Conservation (phyloP, 202 grass and related monocot species). For the Brachypodium distachyon region DNA sequence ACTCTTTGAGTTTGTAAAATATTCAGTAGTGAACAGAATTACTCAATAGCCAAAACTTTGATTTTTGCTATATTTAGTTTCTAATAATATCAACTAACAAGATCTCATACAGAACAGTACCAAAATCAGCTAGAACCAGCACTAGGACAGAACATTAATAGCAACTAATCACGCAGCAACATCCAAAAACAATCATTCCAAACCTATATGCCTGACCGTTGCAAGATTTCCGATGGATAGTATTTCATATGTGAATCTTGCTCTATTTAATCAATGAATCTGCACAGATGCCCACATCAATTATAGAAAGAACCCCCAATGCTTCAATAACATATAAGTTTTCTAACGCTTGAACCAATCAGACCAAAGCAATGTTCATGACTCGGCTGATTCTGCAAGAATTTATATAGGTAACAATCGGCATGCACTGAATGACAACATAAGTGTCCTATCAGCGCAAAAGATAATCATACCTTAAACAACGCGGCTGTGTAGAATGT, state of each 20-base stretch:
- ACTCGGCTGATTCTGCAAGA: neutral
- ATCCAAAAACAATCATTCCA: neutral
- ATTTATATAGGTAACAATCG: slow-evolving; percentile 9
- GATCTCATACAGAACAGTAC: neutral
- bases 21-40: neutral
- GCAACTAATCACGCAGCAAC: neutral
- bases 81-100: neutral
- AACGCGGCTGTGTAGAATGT: slow-evolving; percentile 36
- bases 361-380: neutral
- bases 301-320: neutral
- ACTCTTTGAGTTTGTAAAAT: too few species aligned
- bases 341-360: neutral
- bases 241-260: neutral
- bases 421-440: neutral
- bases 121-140: neutral
- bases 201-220: neutral
- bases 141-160: neutral
- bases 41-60: neutral
- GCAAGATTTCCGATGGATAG: neutral
- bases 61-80: neutral
- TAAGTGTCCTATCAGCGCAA: neutral
- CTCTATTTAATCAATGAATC: slow-evolving; percentile 2
- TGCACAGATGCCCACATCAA: neutral
- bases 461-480: slow-evolving; percentile 52
- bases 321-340: neutral